Conservation (phyloP, 176 grass and related monocot genomes). For the Ensete glaucum region DNA sequence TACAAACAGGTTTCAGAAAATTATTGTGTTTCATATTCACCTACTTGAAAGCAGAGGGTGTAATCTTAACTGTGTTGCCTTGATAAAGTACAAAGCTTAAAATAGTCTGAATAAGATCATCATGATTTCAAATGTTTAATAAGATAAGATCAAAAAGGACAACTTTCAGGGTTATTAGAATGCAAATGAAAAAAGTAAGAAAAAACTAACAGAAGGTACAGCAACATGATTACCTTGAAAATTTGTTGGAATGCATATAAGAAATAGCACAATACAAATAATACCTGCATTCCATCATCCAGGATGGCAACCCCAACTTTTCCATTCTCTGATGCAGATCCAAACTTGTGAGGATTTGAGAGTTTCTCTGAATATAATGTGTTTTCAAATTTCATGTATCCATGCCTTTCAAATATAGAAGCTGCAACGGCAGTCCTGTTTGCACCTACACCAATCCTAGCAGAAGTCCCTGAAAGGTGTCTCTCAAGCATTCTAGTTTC, state of each 20-base stretch:
- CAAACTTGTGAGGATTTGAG: background rate
- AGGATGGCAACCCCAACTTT: constrained; percentile 63
- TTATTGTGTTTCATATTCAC: background rate
- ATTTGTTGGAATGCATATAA: background rate
- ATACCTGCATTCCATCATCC: constrained; percentile 94
- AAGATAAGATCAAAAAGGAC: background rate
- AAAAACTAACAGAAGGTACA: background rate
- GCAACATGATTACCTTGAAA: no score
- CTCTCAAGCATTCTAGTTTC: constrained; percentile 66
- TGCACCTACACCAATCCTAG: constrained; percentile 55
- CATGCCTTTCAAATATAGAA: constrained; percentile 46
- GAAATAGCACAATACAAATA: background rate
- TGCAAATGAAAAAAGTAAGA: background rate
- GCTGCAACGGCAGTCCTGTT: constrained; percentile 48
- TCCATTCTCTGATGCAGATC: constrained; percentile 5
- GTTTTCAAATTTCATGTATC: constrained; percentile 23
- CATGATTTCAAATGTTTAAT: background rate
- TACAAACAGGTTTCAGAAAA: background rate
- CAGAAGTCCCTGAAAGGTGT: constrained; percentile 39
- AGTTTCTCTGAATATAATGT: constrained; percentile 5
- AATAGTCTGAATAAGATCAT: background rate
- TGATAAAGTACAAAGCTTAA: background rate
- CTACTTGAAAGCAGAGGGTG: background rate
- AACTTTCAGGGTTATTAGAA: background rate
- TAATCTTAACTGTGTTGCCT: background rate